Percentiles rank a stretch among this genome's conserved stretches.
phyloP scores from a whole-genome alignment of 768 basidiomycete genomes.

The Rubroboletus pulcherrimus region DNA sequence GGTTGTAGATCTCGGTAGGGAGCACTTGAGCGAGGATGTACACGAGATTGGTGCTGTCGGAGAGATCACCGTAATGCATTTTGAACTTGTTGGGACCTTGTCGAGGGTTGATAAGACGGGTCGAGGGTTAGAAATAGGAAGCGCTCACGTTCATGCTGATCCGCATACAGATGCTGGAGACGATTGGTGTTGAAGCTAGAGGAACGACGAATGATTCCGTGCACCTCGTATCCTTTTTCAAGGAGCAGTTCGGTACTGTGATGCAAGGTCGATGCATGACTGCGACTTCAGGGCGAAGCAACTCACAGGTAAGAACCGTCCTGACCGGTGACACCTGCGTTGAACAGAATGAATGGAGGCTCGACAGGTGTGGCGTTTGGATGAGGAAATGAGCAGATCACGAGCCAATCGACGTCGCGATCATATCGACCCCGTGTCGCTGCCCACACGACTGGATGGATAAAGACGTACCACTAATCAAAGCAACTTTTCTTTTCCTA shows the following conservation, averaged over 20 bases:
- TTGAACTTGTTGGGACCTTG: constrained; percentile 74
- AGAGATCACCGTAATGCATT: constrained; percentile 88
- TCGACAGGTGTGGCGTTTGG: neutral
- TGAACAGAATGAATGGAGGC: constrained; percentile 7
- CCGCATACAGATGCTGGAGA: constrained; percentile 88
- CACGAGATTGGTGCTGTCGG: constrained; percentile 95
- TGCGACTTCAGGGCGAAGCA: neutral
- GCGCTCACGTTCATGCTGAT: constrained; percentile 83
- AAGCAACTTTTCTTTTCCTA: constrained; percentile 85
- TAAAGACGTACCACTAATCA: constrained; percentile 72
- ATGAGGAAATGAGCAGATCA: neutral
- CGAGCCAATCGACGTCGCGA: neutral
- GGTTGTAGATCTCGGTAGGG: constrained; percentile 96
- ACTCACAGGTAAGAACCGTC: constrained; percentile 93
- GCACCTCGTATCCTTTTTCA: constrained; percentile 86
- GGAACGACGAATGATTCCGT: constrained; percentile 94
- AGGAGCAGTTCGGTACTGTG: constrained; percentile 78
- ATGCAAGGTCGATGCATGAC: constrained; percentile 2
- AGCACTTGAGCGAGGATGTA: constrained; percentile 94
- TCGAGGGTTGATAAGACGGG: constrained; percentile 3
- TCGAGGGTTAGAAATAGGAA: neutral
- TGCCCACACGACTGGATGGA: constrained; percentile 3
- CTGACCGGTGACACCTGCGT: constrained; percentile 88
- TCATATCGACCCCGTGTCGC: neutral
- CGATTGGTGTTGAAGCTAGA: constrained; percentile 98